A percentile compares a stretch with the other conserved stretches of the same genome.
These are phyloP conservation scores for Vitis rotundifolia DNA, from an alignment of 164 flowering plant species.

Conservation along the genomic window DNA sequence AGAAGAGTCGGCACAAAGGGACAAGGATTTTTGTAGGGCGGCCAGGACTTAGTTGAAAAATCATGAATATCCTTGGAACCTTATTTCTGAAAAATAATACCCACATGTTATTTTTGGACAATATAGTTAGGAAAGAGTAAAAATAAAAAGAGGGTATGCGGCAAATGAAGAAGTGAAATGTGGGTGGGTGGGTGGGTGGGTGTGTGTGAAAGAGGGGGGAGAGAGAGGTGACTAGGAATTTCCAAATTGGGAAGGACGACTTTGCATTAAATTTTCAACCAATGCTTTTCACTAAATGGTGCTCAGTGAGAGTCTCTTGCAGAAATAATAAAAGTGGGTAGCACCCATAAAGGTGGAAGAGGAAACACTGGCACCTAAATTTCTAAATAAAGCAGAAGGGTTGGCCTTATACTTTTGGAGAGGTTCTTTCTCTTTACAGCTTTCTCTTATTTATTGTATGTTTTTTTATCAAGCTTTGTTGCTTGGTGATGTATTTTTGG, in stretches of 20 bases:
- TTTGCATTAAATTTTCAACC: not conserved
- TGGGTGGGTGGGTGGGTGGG: too few species aligned
- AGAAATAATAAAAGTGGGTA: not conserved
- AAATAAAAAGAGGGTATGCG: not conserved
- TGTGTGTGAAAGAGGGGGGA: not conserved
- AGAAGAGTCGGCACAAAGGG: too few species aligned
- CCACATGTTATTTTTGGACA: too few species aligned
- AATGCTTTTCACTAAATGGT: not conserved
- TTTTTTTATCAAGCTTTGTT: too few species aligned
- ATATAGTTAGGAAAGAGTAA: too few species aligned
- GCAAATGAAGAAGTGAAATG: not conserved
- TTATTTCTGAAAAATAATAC: too few species aligned
- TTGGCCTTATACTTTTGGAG: not conserved
- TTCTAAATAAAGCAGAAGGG: not conserved
- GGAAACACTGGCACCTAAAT: not conserved
- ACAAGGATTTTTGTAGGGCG: too few species aligned
- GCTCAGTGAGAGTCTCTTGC: not conserved
- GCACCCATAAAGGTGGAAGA: not conserved
- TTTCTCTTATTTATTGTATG: too few species aligned
- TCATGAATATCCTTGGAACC: too few species aligned
- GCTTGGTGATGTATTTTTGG: too few species aligned
- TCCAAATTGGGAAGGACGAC: constrained; percentile 13
- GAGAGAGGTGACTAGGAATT: constrained; percentile 6
- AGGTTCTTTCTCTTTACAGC: too few species aligned
- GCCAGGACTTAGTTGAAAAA: too few species aligned